Base-by-base conservation (phyloP, 2,329 filamentous ascomycete genomes). In the Clarireedia homoeocarpa region DNA sequence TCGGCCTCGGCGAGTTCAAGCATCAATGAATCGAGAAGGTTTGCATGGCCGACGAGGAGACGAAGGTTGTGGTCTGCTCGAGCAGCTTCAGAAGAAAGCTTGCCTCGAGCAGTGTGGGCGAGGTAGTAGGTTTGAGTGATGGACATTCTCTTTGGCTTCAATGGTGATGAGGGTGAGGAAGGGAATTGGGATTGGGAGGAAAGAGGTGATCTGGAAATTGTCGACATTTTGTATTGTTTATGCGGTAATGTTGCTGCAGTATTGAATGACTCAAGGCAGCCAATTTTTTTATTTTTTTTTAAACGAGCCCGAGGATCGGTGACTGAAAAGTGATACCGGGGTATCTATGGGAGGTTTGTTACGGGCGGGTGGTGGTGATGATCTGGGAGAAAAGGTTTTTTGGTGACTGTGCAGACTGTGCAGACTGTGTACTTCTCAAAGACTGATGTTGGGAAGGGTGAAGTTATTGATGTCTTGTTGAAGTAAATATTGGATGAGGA, bases 51-150 rank as follows among this genome's bases (percentile, higher is more conserved):
- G 67, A 99, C 94, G 59, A 99, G 87, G 47, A 95, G 84, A 70
- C 92, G 86, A 62, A 99, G 88, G 78, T 97, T 85, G 81, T 97
- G 94, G 71, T 97, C 92, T 67, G 89, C 79, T 69, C 87, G 86
- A 73, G 85, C 84, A 77, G 94, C 94, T 77, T 97, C 92, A 62
- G 81, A 83, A 63, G 91, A 91, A 70, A 99, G 91, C 90, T 99
- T 99, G 67, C 86, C 87, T 73, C 94, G 85, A 71, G 94, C 94
- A 75, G 91, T 92, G 80, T 96, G 91, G 71, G 94, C 94, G 68
- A 97, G 87, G 78, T 90, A 96, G 86, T 97, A 99, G 60, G 92
- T 97, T 76, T 96, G 91, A 27, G 92, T 95, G 77, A 97, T 87
- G 72, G 88, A 95, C 94, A 97, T 97, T 76, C 87, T 91, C 75